Percentiles rank a stretch among this genome's conserved stretches.
These are phyloP conservation scores for Nicotiana noctiflora DNA, from an alignment of 257 asterid genomes.

Conservation along the genomic window DNA sequence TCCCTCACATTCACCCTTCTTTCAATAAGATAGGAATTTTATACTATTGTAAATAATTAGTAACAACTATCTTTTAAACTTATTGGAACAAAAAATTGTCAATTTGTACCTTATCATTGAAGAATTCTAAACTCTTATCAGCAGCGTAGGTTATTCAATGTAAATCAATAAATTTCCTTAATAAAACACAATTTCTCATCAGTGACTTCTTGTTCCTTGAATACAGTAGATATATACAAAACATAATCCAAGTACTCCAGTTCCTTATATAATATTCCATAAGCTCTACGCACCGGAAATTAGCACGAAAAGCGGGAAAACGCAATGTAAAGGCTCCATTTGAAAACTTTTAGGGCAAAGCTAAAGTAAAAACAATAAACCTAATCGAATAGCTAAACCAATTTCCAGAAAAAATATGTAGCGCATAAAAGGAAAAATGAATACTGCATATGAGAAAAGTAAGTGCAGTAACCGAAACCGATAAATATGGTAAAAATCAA, in stretches of 20 bases:
- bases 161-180: background rate
- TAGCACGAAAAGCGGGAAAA: background rate
- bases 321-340: background rate
- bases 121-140: background rate
- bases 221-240: background rate
- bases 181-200: background rate
- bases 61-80: background rate
- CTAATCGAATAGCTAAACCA: background rate
- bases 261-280: background rate
- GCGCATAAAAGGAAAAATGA: background rate
- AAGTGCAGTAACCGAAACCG: background rate
- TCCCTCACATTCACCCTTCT: background rate
- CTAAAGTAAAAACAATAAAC: background rate
- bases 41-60: background rate
- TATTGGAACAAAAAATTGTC: background rate
- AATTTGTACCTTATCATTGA: background rate
- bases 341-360: background rate
- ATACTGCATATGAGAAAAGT: background rate
- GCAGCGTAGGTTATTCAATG: background rate
- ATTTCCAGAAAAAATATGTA: background rate
- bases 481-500: background rate
- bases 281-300: background rate
- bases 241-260: background rate
- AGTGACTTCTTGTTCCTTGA: background rate
- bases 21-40: background rate